Conservation (phyloP, 805 yeast genomes). For the Cyberlindnera euphorbiiphila region DNA sequence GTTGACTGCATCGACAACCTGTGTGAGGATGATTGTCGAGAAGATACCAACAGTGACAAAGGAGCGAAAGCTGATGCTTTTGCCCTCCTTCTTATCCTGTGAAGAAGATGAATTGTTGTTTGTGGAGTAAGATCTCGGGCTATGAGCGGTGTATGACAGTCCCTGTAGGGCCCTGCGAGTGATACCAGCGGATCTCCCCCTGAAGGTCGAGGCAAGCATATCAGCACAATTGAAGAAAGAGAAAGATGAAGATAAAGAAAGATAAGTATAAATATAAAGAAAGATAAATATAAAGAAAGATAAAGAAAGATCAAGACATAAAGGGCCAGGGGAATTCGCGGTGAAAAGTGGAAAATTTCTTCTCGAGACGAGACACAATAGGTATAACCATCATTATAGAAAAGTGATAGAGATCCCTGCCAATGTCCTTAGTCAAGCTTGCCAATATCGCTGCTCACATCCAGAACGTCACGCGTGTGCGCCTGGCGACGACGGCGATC, state of each 20-base stretch:
- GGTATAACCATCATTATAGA: no score
- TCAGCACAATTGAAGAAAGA: background rate
- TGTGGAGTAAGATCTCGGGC: slow-evolving; percentile 12
- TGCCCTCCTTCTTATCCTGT: slow-evolving; percentile 14
- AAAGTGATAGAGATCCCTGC: no score
- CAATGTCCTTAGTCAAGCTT: slow-evolving; percentile 84
- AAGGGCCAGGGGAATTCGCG: no score
- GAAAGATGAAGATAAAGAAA: no score
- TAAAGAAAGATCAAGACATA: background rate
- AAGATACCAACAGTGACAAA: slow-evolving; percentile 40
- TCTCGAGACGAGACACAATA: no score
- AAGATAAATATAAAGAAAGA: no score
- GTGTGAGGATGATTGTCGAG: slow-evolving; percentile 41
- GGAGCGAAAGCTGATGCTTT: slow-evolving; percentile 37
- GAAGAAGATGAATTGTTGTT: no score
- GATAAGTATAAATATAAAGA: no score
- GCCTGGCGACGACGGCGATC: slow-evolving; percentile 67
- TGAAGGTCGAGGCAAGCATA: no score
- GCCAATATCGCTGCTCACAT: slow-evolving; percentile 85
- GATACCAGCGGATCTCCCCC: no score
- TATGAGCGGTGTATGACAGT: background rate
- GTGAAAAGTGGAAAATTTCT: no score
- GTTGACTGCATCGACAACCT: slow-evolving; percentile 35
- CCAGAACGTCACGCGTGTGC: slow-evolving; percentile 80
- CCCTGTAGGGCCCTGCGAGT: no score